Conservation (phyloP, 208 protist species). For the Strigomonas oncopelti region DNA sequence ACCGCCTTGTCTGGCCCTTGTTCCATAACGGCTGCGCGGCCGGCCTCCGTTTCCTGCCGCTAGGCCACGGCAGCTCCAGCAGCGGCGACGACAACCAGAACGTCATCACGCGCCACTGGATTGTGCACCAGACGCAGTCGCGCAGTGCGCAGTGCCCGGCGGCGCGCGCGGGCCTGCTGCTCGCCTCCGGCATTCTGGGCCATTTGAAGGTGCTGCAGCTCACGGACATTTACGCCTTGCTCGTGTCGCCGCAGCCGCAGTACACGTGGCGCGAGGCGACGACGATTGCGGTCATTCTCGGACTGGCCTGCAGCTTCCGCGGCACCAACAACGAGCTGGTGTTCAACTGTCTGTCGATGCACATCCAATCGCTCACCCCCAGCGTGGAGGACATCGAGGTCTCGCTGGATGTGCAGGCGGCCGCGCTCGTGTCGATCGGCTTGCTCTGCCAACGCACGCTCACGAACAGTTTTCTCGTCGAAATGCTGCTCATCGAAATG, state of each 20-base stretch:
- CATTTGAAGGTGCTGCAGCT: conserved; percentile 77
- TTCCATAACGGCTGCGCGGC: conserved; percentile 87
- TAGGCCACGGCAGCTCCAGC: conserved; percentile 8
- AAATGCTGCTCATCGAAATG: conserved; percentile 81
- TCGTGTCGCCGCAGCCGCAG: conserved; percentile 59
- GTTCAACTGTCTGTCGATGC: conserved; percentile 83
- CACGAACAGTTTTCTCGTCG: conserved; percentile 69
- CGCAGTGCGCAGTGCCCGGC: conserved; percentile 53
- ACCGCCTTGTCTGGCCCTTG: conserved; percentile 60
- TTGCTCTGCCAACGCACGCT: conserved; percentile 60
- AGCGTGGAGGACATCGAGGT: conserved; percentile 82
- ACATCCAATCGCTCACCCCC: conserved; percentile 78
- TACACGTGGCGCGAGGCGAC: conserved; percentile 68
- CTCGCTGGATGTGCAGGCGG: conserved; percentile 77
- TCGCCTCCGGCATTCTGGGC: conserved; percentile 73
- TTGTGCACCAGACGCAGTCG: conserved; percentile 88
- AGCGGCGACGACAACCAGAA: conserved; percentile 26
- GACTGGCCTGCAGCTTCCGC: conserved; percentile 83
- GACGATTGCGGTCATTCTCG: conserved; percentile 80
- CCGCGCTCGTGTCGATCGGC: conserved; percentile 73
- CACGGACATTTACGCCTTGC: conserved; percentile 83
- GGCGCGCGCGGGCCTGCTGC: conserved; percentile 61
- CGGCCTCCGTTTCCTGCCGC: conserved; percentile 74
- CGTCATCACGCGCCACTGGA: conserved; percentile 71
- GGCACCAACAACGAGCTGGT: conserved; percentile 74